Evolutionary conservation across 2,329 filamentous ascomycete genomes (phyloP), one percentile per base, ranked within the genome.

Genomic region (Penicillium paneum): DNA sequence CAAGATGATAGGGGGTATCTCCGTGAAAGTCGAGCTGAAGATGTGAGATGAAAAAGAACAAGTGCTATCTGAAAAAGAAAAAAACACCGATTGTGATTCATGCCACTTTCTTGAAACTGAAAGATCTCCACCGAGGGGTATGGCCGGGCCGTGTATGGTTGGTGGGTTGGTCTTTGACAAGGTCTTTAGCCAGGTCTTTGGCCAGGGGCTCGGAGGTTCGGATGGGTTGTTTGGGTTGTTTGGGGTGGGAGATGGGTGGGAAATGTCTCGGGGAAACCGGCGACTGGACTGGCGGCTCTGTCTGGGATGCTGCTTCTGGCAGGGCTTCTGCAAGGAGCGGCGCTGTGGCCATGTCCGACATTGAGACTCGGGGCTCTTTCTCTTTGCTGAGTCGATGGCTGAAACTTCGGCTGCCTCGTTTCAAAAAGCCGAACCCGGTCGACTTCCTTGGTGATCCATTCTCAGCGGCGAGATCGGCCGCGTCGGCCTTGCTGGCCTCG

Each of bases 391-490:
- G 88, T 72, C 88, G 90, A 59, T 87, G 84, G 45, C 89, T 83
- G 77, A 96, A 82, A 59, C 89, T 91, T 76, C 90, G 93, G 71
- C 87, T 90, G 10, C 84, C 84, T 51, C 86, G 81, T 62, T 86
- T 83, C 60, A 89, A 85, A 41, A 89, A 81, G 64, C 83, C 84
- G 39, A 94, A 75, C 8, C 76, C 72, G 47, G 70, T 62, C 8
- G 72, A 61, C 24, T 71, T 73, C 47, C 70, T 73, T 21, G 67
- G 62, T 7, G 84, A 78, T 5, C 63, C 66, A 35, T 64, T 66
- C 17, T 71, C 68, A 8, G 58, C 60, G 38, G 67, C 68, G 36
- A 70, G 82, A 34, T 86, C 82, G 1, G 76, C 79, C 10, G 85
- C 83, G 8, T 81, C 79, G 56, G 79, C 78, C 68, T 83, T 89